These are phyloP conservation scores for Didymella lethalis DNA, from an alignment of 2,329 filamentous ascomycete species.

Conservation along the genomic window DNA sequence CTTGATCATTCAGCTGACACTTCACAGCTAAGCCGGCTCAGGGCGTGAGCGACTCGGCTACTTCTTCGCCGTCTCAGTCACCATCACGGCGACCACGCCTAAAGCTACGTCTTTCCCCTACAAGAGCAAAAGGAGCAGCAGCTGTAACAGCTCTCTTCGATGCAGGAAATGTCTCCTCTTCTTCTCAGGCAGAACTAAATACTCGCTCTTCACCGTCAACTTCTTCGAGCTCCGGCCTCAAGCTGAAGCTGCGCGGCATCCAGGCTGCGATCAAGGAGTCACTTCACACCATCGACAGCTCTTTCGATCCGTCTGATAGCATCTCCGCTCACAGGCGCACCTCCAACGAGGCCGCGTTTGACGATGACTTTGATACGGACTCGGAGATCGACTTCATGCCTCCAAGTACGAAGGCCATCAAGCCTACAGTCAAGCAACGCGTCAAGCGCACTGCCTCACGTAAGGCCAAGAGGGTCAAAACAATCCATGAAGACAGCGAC, in stretches of 20 bases:
- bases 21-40: background rate
- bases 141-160: no score
- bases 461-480: constrained; percentile 3
- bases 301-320: background rate
- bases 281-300: background rate
- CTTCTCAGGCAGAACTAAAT: background rate
- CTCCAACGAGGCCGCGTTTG: background rate
- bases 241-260: constrained; percentile 24
- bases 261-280: constrained; percentile 16
- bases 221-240: constrained; percentile 15
- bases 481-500: background rate
- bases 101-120: background rate
- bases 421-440: background rate
- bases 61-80: background rate
- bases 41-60: background rate
- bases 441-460: background rate
- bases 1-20: background rate
- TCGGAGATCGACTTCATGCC: constrained; percentile 27
- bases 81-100: background rate
- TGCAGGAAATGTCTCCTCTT: background rate
- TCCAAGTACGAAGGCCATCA: constrained; percentile 3
- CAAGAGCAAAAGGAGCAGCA: background rate
- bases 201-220: background rate
- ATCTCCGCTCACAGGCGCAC: constrained; percentile 8
- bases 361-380: constrained; percentile 20